A percentile compares a stretch with the other conserved stretches of the same genome.
These are phyloP conservation scores for Solanum sitiens DNA, from an alignment of 257 asterid species.

Conservation along the genomic window DNA sequence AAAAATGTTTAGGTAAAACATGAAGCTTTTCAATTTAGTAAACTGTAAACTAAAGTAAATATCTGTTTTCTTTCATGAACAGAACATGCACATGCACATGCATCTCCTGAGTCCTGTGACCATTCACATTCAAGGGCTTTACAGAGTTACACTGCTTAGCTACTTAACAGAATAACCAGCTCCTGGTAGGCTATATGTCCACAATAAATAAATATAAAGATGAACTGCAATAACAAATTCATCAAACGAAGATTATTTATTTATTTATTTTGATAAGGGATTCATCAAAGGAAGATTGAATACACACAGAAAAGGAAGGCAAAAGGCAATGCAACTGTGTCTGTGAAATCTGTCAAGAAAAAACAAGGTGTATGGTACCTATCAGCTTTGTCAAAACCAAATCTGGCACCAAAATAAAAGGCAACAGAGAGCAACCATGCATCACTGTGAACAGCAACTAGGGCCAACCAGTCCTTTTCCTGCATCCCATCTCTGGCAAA, in stretches of 20 bases:
- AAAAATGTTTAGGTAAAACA: not conserved
- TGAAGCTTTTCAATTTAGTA: not conserved
- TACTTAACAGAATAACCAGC: not conserved
- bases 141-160: not conserved
- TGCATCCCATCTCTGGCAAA: slow-evolving; percentile 42
- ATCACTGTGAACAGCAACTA: slow-evolving; percentile 39
- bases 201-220: not conserved
- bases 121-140: not conserved
- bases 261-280: not conserved
- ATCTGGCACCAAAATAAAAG: slow-evolving; percentile 41
- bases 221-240: not conserved
- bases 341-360: not conserved
- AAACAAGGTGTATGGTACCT: slow-evolving; percentile 12
- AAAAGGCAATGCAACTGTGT: not conserved
- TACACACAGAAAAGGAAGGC: not conserved
- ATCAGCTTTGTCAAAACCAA: slow-evolving; percentile 32
- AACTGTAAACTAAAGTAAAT: not conserved
- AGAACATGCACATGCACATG: not conserved
- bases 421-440: slow-evolving; percentile 36
- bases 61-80: not conserved
- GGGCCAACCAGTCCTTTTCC: slow-evolving; percentile 38
- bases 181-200: not conserved
- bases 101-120: not conserved
- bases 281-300: not conserved
- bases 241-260: not conserved